These are phyloP conservation scores for Scleroderma bovista DNA, from an alignment of 768 basidiomycete genomes.

Conservation along the genomic window DNA sequence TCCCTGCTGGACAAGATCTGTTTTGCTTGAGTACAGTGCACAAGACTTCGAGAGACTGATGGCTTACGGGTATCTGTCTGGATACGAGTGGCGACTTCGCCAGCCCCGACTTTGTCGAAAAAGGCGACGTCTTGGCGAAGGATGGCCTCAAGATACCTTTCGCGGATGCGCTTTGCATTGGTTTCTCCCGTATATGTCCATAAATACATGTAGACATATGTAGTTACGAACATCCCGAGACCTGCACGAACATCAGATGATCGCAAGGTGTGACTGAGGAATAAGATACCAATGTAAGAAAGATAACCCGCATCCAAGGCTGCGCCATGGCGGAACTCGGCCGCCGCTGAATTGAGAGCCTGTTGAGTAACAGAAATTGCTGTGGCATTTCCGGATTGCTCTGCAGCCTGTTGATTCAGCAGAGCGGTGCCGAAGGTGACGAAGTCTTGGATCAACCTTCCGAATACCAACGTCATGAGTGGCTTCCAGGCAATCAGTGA, in stretches of 20 bases:
- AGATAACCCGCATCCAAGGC: conserved; percentile 55
- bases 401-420: conserved; percentile 4
- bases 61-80: conserved; percentile 77
- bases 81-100: conserved; percentile 91
- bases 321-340: conserved; percentile 30
- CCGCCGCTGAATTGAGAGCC: conserved; percentile 31
- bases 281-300: conserved; percentile 53
- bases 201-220: conserved; percentile 63
- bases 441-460: conserved; percentile 70
- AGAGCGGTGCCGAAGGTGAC: conserved; percentile 44
- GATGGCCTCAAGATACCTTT: conserved; percentile 72
- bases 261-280: not conserved
- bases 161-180: conserved; percentile 79
- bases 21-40: not conserved
- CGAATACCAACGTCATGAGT: conserved; percentile 81
- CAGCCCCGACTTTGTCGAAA: conserved; percentile 89
- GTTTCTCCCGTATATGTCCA: conserved; percentile 78
- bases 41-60: not conserved
- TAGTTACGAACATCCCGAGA: conserved; percentile 68
- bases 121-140: conserved; percentile 84
- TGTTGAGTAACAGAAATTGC: conserved; percentile 28
- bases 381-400: conserved; percentile 18
- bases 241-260: conserved; percentile 36
- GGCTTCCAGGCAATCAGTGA: conserved; percentile 36
- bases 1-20: conserved; percentile 86